These are phyloP conservation scores for Boletus speciosus DNA, from an alignment of 768 basidiomycete species.

Conservation along the genomic window DNA sequence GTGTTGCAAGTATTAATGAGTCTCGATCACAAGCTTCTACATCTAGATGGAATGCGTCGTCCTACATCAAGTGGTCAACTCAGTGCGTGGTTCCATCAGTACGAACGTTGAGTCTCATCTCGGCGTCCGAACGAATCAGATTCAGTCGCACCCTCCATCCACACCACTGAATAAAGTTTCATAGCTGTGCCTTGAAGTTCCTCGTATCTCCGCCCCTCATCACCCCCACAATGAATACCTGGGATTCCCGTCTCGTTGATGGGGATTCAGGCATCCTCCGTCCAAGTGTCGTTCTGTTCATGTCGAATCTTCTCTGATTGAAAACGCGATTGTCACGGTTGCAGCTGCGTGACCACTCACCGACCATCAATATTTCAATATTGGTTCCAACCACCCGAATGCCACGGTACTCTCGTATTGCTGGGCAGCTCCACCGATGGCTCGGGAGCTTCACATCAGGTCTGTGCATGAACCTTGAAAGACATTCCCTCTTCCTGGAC, in stretches of 20 bases:
- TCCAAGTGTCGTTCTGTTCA: slow-evolving; percentile 15
- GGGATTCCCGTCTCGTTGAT: slow-evolving; percentile 15
- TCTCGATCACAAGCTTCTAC: slow-evolving; percentile 19
- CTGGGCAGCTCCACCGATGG: neutral
- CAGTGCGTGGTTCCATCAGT: neutral
- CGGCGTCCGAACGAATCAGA: slow-evolving; percentile 24
- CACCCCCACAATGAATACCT: slow-evolving; percentile 22
- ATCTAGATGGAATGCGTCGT: slow-evolving; percentile 10
- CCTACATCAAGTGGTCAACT: slow-evolving; percentile 5
- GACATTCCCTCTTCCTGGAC: slow-evolving; percentile 5
- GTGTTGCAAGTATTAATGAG: slow-evolving; percentile 7
- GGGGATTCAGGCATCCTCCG: slow-evolving; percentile 1
- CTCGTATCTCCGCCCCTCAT: slow-evolving; percentile 18
- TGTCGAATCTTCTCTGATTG: slow-evolving; percentile 17
- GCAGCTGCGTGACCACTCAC: slow-evolving; percentile 9
- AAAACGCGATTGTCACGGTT: slow-evolving; percentile 16
- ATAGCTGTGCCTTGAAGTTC: slow-evolving; percentile 10
- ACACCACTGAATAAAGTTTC: slow-evolving; percentile 19
- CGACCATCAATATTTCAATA: slow-evolving; percentile 2
- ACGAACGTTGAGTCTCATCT: slow-evolving; percentile 16
- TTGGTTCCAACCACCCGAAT: slow-evolving; percentile 1
- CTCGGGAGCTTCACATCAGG: neutral
- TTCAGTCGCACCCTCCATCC: slow-evolving; percentile 6
- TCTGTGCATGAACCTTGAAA: slow-evolving; percentile 13
- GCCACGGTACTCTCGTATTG: slow-evolving; percentile 2